Conservation (phyloP, 331 rosid genomes). For the Acacia concinna region DNA sequence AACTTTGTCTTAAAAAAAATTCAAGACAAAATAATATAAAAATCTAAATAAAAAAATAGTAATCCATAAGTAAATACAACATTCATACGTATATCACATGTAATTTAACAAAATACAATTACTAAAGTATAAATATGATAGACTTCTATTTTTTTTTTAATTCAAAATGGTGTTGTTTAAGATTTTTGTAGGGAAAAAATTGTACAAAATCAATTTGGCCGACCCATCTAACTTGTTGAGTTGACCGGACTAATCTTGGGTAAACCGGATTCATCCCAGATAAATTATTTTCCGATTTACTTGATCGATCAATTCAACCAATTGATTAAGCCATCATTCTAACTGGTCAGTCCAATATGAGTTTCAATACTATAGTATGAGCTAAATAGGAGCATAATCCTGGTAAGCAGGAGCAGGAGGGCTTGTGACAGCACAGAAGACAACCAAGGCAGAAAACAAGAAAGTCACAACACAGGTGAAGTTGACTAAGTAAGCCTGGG, state of each 20-base stretch:
- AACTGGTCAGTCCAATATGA: neutral
- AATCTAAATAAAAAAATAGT: neutral
- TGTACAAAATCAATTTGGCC: neutral
- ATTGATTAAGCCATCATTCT: too few species aligned
- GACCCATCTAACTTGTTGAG: neutral
- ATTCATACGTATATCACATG: neutral
- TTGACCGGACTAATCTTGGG: neutral
- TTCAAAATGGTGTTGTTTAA: too few species aligned
- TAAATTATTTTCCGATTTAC: too few species aligned
- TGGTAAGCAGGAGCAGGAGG: conserved; percentile 44
- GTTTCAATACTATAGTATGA: neutral
- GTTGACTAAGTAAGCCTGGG: conserved; percentile 85
- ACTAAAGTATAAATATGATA: too few species aligned
- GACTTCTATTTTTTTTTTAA: too few species aligned
- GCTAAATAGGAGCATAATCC: conserved; percentile 41
- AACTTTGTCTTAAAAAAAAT: too few species aligned
- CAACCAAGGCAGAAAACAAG: conserved; percentile 62
- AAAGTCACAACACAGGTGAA: conserved; percentile 67
- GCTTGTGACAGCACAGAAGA: conserved; percentile 55
- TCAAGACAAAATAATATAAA: too few species aligned
- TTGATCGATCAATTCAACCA: neutral
- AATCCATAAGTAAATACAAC: neutral
- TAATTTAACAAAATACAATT: too few species aligned
- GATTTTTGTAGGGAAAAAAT: too few species aligned
- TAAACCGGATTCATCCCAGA: too few species aligned